Evolutionary conservation across 345 rosid genomes (phyloP).

Genomic region (Linum tenue): DNA sequence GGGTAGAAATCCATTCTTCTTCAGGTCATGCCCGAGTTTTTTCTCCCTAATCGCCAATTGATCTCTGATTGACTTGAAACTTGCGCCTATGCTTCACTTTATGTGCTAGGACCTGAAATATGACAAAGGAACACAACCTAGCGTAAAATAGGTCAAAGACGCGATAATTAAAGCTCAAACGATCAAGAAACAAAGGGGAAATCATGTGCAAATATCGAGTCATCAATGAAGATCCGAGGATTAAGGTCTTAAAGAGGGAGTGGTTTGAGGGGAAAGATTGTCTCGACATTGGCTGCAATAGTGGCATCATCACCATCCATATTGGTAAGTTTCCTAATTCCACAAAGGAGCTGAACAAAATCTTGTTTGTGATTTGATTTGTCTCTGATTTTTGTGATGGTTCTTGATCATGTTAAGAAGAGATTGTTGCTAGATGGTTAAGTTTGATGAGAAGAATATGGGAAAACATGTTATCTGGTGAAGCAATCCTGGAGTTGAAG

Average conservation of each 20-base stretch:
- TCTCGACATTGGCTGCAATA: slow-evolving; percentile 90
- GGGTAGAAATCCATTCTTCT: too few species aligned
- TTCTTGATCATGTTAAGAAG: not conserved
- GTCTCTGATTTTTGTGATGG: not conserved
- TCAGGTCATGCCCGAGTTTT: too few species aligned
- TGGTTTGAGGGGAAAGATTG: slow-evolving; percentile 79
- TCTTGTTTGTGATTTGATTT: slow-evolving; percentile 1
- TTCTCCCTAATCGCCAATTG: too few species aligned
- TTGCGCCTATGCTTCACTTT: too few species aligned
- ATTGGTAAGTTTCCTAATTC: slow-evolving; percentile 38
- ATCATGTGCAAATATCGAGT: too few species aligned
- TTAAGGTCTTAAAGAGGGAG: slow-evolving; percentile 60
- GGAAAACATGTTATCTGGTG: not conserved
- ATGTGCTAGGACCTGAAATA: too few species aligned
- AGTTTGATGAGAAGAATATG: not conserved
- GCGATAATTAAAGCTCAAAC: too few species aligned
- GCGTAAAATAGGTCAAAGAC: too few species aligned
- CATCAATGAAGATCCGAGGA: slow-evolving; percentile 86
- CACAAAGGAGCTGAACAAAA: not conserved
- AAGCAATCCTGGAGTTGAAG: not conserved
- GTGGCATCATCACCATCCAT: slow-evolving; percentile 65
- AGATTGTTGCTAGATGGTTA: not conserved
- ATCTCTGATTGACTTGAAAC: too few species aligned
- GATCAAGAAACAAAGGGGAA: too few species aligned
- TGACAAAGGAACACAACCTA: too few species aligned